Base-by-base conservation (phyloP, 1,139 yeast genomes). In the Candida sojae region DNA sequence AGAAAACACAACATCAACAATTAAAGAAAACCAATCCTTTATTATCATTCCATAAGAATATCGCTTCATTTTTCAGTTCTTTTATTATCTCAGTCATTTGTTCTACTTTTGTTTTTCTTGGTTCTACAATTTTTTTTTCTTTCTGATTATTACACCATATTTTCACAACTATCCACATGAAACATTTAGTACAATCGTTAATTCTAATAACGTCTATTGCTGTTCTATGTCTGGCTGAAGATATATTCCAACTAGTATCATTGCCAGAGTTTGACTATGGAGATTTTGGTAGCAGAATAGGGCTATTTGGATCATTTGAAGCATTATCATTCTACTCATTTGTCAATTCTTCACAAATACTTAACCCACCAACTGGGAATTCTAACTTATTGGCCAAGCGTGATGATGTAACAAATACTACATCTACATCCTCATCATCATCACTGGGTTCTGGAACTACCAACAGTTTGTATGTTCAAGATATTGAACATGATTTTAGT, bases 301-400 rank as follows among this genome's bases (percentile, higher is more conserved):
- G 86, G 5, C 57, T 88, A 13, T 75, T 87, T 45, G 97, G 96
- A 8, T 68, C 75, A 38, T 86, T 82, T 57, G 79, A 81, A 50
- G 83, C 86, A 12, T 62, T 86, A 29, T 79, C 93, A 1, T 70
- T 75, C 46, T 85, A 85, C 64, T 60, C 72, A 34, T 83, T 77
- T 56, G 59, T 65, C 30, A 88, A 88, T 47, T 84, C 69, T 37
- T 65, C 77, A 21, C 51, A 64, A 21, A 60, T 62, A 42, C 57
- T 68, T 25, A 46, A 45, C 52, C 39, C 57, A 48, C 57, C 59
- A 59, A 42, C 55, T 51, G 52, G 52, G 29, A 34, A 59, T 52
- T 50, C 48, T 49, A 39, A 55, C 53, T 30, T 44, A 39, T 11
- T 25, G 12, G 12, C 43, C 9, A 46, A 50, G 31, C 44, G 45